A percentile compares a stretch with the other conserved stretches of the same genome.
These are phyloP conservation scores for Leccinum aurantiacum DNA, from an alignment of 768 basidiomycete genomes.

Conservation along the genomic window DNA sequence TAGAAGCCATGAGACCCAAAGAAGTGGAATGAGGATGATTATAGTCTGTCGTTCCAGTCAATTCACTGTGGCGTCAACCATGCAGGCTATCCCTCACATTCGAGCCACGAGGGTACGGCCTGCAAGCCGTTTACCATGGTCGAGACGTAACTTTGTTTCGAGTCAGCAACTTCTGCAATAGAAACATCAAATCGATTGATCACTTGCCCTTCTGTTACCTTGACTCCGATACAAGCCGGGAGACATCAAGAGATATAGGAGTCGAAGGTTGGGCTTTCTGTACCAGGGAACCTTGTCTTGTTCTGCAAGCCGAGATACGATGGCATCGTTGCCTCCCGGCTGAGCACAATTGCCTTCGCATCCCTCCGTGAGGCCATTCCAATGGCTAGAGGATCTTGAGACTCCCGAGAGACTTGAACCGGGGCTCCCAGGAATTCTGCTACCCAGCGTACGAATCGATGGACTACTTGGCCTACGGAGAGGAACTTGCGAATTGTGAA, in stretches of 20 bases:
- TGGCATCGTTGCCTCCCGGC: conserved; percentile 2
- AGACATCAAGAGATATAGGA: conserved; percentile 55
- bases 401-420: not conserved
- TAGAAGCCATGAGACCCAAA: not conserved
- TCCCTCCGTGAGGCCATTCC: conserved; percentile 5
- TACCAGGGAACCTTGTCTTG: conserved; percentile 62
- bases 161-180: not conserved
- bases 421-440: not conserved
- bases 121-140: not conserved
- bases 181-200: not conserved
- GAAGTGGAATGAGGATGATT: not conserved
- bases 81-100: not conserved
- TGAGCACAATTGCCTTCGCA: not conserved
- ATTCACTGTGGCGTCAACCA: not conserved
- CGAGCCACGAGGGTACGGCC: not conserved
- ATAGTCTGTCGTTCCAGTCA: not conserved
- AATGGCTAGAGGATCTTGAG: not conserved
- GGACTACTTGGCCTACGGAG: not conserved
- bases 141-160: not conserved
- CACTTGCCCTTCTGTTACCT: conserved; percentile 19
- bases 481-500: not conserved
- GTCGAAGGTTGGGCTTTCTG: conserved; percentile 55
- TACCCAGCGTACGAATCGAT: not conserved
- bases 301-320: conserved; percentile 22
- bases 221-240: conserved; percentile 35